These are phyloP conservation scores for Populus tremula DNA, from an alignment of 345 rosid species.

Conservation along the genomic window DNA sequence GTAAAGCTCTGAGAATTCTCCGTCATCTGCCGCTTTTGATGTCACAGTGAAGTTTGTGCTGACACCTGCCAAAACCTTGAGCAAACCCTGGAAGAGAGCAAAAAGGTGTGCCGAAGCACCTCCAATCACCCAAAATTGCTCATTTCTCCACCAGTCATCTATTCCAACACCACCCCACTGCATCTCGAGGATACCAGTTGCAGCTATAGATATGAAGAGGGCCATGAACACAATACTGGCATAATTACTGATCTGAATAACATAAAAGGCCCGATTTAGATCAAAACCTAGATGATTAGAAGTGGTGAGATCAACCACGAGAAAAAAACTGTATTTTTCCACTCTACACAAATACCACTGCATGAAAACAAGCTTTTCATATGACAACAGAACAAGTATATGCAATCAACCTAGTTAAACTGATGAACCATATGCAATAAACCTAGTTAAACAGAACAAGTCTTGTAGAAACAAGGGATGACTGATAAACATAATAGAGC, in stretches of 20 bases:
- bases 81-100: slow-evolving; percentile 91
- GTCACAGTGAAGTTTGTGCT: slow-evolving; percentile 93
- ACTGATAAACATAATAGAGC: neutral
- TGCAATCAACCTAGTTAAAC: neutral
- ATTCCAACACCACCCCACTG: slow-evolving; percentile 98
- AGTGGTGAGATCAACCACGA: neutral
- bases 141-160: slow-evolving; percentile 98
- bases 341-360: neutral
- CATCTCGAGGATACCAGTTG: slow-evolving; percentile 93
- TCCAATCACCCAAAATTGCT: slow-evolving; percentile 99
- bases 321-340: neutral
- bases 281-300: neutral
- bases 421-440: neutral
- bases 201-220: slow-evolving; percentile 89
- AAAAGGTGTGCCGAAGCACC: slow-evolving; percentile 93
- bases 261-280: slow-evolving; percentile 14
- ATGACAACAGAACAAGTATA: neutral
- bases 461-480: neutral
- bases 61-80: slow-evolving; percentile 94
- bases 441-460: neutral
- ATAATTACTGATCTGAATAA: slow-evolving; percentile 83
- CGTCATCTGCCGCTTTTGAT: slow-evolving; percentile 92
- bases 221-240: slow-evolving; percentile 85
- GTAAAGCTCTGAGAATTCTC: slow-evolving; percentile 90
- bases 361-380: neutral